These are phyloP conservation scores for Blastomyces gilchristii DNA, from an alignment of 2,329 filamentous ascomycete genomes.

Conservation along the genomic window DNA sequence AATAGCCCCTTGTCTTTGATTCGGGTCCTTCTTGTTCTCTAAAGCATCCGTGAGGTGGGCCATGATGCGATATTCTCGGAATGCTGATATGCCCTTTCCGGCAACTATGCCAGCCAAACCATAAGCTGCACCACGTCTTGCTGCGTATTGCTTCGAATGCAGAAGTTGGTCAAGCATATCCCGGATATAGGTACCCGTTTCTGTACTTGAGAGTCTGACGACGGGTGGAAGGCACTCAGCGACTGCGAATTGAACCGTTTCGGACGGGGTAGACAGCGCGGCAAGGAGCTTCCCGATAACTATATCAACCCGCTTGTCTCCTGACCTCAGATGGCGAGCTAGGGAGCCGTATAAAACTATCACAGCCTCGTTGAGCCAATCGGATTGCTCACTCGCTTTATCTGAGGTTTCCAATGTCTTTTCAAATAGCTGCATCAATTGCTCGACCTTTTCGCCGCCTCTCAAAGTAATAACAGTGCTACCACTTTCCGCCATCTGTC, in stretches of 20 bases:
- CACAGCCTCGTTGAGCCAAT: conserved; percentile 91
- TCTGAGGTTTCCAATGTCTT: conserved; percentile 75
- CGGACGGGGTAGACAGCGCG: conserved; percentile 86
- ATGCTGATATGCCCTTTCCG: conserved; percentile 70
- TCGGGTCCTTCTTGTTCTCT: conserved; percentile 91
- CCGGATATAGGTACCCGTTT: conserved; percentile 69
- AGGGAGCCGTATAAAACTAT: conserved; percentile 95
- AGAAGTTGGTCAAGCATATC: conserved; percentile 73
- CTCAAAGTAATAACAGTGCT: conserved; percentile 69
- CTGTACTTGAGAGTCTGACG: conserved; percentile 68
- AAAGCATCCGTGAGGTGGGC: conserved; percentile 66
- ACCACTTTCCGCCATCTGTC: conserved; percentile 86
- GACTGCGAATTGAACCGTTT: conserved; percentile 93
- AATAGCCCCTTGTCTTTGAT: conserved; percentile 79
- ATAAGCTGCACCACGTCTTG: conserved; percentile 85
- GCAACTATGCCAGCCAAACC: conserved; percentile 82
- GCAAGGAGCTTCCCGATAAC: conserved; percentile 78
- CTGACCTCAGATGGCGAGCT: conserved; percentile 71
- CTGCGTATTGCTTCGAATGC: conserved; percentile 82
- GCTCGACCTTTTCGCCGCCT: conserved; percentile 72
- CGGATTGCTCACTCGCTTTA: conserved; percentile 67
- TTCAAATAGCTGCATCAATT: conserved; percentile 87
- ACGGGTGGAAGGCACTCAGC: conserved; percentile 87
- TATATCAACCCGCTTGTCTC: conserved; percentile 77
- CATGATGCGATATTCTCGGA: conserved; percentile 80